A percentile compares a stretch with the other conserved stretches of the same genome.
Evolutionary conservation across 139 green algal genomes (phyloP).

Genomic region (Raphidocelis subcapitata): DNA sequence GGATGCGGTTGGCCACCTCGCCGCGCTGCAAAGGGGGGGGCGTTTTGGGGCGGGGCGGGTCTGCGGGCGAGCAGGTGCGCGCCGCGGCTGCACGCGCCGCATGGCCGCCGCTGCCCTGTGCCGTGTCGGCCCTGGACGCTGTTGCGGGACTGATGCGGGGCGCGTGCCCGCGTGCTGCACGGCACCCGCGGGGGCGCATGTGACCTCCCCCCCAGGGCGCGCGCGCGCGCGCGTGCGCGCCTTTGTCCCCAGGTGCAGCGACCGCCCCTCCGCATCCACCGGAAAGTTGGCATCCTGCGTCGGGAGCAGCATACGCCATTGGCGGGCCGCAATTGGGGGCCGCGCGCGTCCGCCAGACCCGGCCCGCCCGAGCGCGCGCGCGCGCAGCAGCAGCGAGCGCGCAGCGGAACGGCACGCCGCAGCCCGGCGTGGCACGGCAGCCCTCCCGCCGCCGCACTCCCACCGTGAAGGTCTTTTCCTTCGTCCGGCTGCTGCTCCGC

Average conservation of each 20-base stretch:
- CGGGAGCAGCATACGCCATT: too few relatives aligned
- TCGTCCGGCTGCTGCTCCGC: too few relatives aligned
- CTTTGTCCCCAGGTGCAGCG: constrained; percentile 73
- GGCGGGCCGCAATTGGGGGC: too few relatives aligned
- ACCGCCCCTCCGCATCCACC: constrained; percentile 61
- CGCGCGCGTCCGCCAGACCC: too few relatives aligned
- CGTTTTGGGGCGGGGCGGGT: neutral
- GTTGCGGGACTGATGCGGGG: neutral
- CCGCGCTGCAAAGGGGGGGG: constrained; percentile 33
- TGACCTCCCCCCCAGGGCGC: neutral
- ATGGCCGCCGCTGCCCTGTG: neutral
- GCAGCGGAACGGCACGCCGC: too few relatives aligned
- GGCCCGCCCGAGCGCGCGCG: too few relatives aligned
- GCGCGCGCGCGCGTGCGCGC: neutral
- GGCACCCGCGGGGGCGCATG: neutral
- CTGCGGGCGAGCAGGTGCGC: neutral
- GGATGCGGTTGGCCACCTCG: constrained; percentile 72
- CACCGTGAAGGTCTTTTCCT: too few relatives aligned
- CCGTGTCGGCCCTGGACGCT: neutral
- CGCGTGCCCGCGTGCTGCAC: neutral
- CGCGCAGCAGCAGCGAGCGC: too few relatives aligned
- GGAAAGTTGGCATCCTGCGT: constrained; percentile 78
- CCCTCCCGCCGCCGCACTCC: too few relatives aligned
- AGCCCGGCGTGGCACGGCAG: too few relatives aligned
- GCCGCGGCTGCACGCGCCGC: neutral